Evolutionary conservation across 2,329 filamentous ascomycete genomes (phyloP).

Genomic region (Nannizziopsis arthrosporioides): DNA sequence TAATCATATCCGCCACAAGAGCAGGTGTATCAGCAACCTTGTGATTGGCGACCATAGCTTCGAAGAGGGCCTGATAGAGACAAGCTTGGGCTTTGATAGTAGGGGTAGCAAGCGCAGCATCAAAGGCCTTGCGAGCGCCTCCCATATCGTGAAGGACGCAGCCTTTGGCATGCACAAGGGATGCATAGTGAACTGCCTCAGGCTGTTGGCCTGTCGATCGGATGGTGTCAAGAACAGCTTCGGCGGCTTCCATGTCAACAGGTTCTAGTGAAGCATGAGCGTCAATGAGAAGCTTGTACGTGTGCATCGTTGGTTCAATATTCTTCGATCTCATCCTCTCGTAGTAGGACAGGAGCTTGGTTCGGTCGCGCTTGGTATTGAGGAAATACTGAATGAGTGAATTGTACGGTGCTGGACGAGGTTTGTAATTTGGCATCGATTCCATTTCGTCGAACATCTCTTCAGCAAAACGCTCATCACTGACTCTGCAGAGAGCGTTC

Average conservation of each 20-base stretch:
- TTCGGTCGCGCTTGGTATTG: conserved; percentile 89
- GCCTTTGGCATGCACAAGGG: conserved; percentile 87
- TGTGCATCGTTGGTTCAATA: conserved; percentile 87
- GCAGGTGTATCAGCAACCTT: conserved; percentile 63
- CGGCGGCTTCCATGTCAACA: conserved; percentile 75
- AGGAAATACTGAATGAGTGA: conserved; percentile 99
- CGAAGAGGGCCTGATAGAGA: conserved; percentile 92
- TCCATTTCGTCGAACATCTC: conserved; percentile 99
- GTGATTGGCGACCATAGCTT: conserved; percentile 93
- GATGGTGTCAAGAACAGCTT: conserved; percentile 70
- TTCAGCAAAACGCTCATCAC: conserved; percentile 93
- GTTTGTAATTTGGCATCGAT: conserved; percentile 96
- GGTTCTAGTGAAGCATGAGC: conserved; percentile 90
- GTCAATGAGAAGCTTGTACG: conserved; percentile 93
- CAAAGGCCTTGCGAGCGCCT: conserved; percentile 70
- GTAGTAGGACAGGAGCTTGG: conserved; percentile 88
- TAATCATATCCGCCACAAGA: conserved; percentile 63
- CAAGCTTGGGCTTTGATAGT: conserved; percentile 65
- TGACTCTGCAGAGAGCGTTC: conserved; percentile 92
- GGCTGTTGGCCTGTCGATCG: conserved; percentile 60
- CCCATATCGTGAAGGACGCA: conserved; percentile 87
- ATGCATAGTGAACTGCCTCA: conserved; percentile 90
- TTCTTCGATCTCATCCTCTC: conserved; percentile 80
- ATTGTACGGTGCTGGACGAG: conserved; percentile 92
- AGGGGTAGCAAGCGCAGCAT: conserved; percentile 59